These are phyloP conservation scores for Lagenidium giganteum DNA, from an alignment of 352 stramenopile genomes.

Conservation along the genomic window DNA sequence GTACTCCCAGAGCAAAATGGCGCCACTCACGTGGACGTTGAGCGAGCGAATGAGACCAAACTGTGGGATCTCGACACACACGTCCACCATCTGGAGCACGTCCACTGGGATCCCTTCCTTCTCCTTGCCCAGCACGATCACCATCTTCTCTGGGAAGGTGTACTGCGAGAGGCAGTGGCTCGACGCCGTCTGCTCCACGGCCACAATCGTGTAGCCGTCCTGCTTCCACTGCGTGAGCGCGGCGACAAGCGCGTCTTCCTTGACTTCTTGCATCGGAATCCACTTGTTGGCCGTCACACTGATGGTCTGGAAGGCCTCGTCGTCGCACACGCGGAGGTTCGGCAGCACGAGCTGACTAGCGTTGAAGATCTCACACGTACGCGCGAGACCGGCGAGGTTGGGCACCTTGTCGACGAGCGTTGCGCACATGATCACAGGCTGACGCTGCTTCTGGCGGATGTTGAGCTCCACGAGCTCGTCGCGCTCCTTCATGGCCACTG, in stretches of 20 bases:
- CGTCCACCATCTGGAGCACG: conserved; percentile 92
- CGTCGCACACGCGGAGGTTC: conserved; percentile 77
- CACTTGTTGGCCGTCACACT: conserved; percentile 93
- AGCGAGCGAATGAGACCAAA: conserved; percentile 95
- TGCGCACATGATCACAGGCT: conserved; percentile 74
- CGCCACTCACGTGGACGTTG: conserved; percentile 97
- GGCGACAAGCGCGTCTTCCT: conserved; percentile 24
- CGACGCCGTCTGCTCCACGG: conserved; percentile 92
- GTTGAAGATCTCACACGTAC: conserved; percentile 95
- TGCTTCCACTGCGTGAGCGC: conserved; percentile 63
- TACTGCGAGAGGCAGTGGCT: conserved; percentile 83
- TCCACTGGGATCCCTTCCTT: conserved; percentile 96
- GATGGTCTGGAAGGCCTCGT: conserved; percentile 89
- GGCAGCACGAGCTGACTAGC: conserved; percentile 86
- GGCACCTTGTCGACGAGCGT: conserved; percentile 94
- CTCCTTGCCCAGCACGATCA: conserved; percentile 95
- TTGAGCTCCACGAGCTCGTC: conserved; percentile 31
- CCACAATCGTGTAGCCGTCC: conserved; percentile 91
- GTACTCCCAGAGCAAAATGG: conserved; percentile 96
- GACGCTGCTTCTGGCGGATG: conserved; percentile 37
- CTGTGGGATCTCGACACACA: conserved; percentile 97
- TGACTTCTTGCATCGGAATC: conserved; percentile 92
- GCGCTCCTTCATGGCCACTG: conserved; percentile 35
- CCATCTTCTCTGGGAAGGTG: conserved; percentile 85
- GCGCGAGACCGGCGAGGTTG: conserved; percentile 91